A percentile compares a stretch with the other conserved stretches of the same genome.
Evolutionary conservation across 2,329 filamentous ascomycete genomes (phyloP).

Genomic region (Phyllachora maydis): DNA sequence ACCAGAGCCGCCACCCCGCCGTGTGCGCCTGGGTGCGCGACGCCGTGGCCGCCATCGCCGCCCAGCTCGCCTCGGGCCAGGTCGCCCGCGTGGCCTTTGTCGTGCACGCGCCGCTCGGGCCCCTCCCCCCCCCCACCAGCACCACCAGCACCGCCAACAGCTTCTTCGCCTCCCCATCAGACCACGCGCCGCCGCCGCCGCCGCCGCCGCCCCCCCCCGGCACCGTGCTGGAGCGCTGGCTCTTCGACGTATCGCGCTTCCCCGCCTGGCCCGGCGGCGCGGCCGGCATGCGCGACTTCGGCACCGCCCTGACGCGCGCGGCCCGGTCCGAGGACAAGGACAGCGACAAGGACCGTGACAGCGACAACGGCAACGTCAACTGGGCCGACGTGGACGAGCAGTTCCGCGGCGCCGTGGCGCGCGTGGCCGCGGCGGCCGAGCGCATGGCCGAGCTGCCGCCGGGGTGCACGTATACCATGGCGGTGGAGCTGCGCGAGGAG

Average conservation of each 20-base stretch:
- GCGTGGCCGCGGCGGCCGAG: constrained; percentile 37
- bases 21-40: constrained; percentile 76
- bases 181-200: background rate
- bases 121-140: constrained; percentile 1
- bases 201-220: constrained; percentile 7
- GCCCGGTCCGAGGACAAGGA: constrained; percentile 5
- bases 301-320: constrained; percentile 5
- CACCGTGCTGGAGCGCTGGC: constrained; percentile 36
- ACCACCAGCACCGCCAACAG: background rate
- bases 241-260: constrained; percentile 34
- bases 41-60: constrained; percentile 50
- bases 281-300: constrained; percentile 10
- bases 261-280: constrained; percentile 20
- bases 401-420: constrained; percentile 44
- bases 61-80: constrained; percentile 41
- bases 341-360: constrained; percentile 3
- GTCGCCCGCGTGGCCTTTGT: constrained; percentile 26
- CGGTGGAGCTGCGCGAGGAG: constrained; percentile 48
- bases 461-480: constrained; percentile 56
- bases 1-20: constrained; percentile 68
- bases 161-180: constrained; percentile 4
- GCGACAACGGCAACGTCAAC: constrained; percentile 14
- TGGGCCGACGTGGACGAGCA: constrained; percentile 50
- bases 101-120: constrained; percentile 15
- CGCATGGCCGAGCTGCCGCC: constrained; percentile 34